These are phyloP conservation scores for Fusarium sterilihyphosum DNA, from an alignment of 2,329 filamentous ascomycete genomes.

Conservation along the genomic window DNA sequence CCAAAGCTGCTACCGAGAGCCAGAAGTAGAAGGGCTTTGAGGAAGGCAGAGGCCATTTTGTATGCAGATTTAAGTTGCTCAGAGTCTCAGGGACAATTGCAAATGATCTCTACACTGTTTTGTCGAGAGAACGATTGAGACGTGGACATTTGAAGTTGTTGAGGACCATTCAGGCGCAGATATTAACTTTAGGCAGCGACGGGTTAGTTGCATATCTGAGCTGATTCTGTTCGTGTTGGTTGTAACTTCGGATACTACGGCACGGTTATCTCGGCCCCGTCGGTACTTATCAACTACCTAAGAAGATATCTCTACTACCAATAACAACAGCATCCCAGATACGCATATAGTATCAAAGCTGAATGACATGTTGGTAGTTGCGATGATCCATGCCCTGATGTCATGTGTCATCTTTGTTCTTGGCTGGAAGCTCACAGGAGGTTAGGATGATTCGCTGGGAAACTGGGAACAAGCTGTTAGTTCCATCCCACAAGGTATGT, in stretches of 20 bases:
- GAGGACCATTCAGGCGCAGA: too few species aligned
- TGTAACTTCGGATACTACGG: background rate
- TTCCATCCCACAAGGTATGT: too few species aligned
- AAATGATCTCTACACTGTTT: rapidly evolving
- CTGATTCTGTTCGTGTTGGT: background rate
- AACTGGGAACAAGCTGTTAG: rapidly evolving
- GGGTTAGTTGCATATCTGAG: background rate
- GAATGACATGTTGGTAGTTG: background rate
- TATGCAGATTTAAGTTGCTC: too few species aligned
- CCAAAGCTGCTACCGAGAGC: background rate
- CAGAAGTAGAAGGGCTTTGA: background rate
- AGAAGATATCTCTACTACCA: background rate
- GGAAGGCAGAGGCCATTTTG: background rate
- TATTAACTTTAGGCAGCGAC: background rate
- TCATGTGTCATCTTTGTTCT: background rate
- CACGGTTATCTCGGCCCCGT: background rate
- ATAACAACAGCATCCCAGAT: background rate
- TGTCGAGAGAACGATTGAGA: background rate
- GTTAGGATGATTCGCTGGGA: rapidly evolving
- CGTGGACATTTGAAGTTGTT: background rate
- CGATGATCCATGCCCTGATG: background rate
- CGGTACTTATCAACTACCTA: background rate
- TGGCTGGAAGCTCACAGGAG: rapidly evolving
- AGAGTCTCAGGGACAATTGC: background rate
- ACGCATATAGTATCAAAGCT: too few species aligned